Conservation (phyloP, 192 early-diverging fungal genomes). For the Coemansia sp. region DNA sequence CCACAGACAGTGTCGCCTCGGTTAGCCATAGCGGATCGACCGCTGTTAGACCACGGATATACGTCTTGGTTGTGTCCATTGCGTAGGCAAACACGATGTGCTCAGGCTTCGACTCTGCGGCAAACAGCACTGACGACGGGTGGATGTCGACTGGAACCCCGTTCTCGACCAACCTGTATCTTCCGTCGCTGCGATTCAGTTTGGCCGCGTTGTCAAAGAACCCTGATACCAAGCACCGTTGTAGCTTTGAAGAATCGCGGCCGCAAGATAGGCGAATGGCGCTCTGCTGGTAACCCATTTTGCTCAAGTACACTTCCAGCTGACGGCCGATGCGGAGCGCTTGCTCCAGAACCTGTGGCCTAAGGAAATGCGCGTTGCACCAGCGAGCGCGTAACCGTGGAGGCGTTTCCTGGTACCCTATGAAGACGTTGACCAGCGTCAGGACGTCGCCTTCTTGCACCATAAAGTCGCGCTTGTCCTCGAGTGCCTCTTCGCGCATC, state of each 20-base stretch:
- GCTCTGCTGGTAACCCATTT: constrained; percentile 70
- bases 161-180: constrained; percentile 80
- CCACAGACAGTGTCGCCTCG: constrained; percentile 20
- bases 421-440: constrained; percentile 80
- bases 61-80: constrained; percentile 82
- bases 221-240: constrained; percentile 86
- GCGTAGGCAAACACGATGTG: constrained; percentile 89
- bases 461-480: constrained; percentile 86
- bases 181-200: constrained; percentile 71
- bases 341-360: constrained; percentile 85
- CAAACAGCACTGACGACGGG: constrained; percentile 75
- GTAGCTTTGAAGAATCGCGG: constrained; percentile 62
- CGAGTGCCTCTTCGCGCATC: constrained; percentile 77
- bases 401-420: constrained; percentile 88
- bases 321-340: constrained; percentile 88
- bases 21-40: constrained; percentile 79
- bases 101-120: constrained; percentile 65
- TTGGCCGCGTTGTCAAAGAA: constrained; percentile 91
- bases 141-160: constrained; percentile 82
- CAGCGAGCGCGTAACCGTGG: constrained; percentile 80
- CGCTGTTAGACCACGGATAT: constrained; percentile 84
- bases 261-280: constrained; percentile 75
- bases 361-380: constrained; percentile 75
- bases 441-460: constrained; percentile 93
- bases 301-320: constrained; percentile 74